Percentiles rank a stretch among this genome's conserved stretches.
phyloP scores from a whole-genome alignment of 495 filamentous ascomycete species.

The Xylaria bambusicola region DNA sequence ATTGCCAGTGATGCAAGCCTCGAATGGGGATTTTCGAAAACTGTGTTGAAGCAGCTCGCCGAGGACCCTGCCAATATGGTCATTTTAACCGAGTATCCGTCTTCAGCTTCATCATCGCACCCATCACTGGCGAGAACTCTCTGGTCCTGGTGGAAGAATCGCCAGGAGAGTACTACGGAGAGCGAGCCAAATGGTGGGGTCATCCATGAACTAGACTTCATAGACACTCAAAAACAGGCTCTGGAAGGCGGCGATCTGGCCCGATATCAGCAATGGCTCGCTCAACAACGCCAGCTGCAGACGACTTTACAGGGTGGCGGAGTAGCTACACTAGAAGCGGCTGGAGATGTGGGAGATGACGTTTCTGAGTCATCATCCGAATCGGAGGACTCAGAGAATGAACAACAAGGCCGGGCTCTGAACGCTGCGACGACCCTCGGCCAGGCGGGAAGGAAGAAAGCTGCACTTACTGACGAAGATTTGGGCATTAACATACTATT shows the following conservation, averaged over 20 bases:
- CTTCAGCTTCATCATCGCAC: constrained; percentile 34
- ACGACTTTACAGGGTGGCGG: constrained; percentile 70
- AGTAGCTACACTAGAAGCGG: constrained; percentile 63
- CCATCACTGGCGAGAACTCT: constrained; percentile 59
- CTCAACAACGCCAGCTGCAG: constrained; percentile 76
- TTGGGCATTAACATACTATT: constrained; percentile 88
- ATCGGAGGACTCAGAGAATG: constrained; percentile 84
- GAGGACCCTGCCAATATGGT: constrained; percentile 76
- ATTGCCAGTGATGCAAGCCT: constrained; percentile 86
- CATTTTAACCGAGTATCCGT: constrained; percentile 74
- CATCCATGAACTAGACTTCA: constrained; percentile 56
- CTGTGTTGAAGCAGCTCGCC: constrained; percentile 74
- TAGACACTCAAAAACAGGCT: constrained; percentile 59
- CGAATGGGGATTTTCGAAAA: constrained; percentile 93
- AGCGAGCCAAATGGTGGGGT: constrained; percentile 66
- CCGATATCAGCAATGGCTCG: constrained; percentile 87
- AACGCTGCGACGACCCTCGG: constrained; percentile 82
- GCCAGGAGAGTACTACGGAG: constrained; percentile 52
- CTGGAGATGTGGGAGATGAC: constrained; percentile 82
- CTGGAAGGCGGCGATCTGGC: constrained; percentile 73
- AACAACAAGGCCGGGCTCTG: constrained; percentile 88
- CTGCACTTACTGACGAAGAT: constrained; percentile 79
- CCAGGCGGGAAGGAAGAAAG: constrained; percentile 77
- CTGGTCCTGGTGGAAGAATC: constrained; percentile 74
- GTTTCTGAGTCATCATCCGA: constrained; percentile 75